These are phyloP conservation scores for Paramyrothecium roridum DNA, from an alignment of 2,329 filamentous ascomycete genomes.

Conservation along the genomic window DNA sequence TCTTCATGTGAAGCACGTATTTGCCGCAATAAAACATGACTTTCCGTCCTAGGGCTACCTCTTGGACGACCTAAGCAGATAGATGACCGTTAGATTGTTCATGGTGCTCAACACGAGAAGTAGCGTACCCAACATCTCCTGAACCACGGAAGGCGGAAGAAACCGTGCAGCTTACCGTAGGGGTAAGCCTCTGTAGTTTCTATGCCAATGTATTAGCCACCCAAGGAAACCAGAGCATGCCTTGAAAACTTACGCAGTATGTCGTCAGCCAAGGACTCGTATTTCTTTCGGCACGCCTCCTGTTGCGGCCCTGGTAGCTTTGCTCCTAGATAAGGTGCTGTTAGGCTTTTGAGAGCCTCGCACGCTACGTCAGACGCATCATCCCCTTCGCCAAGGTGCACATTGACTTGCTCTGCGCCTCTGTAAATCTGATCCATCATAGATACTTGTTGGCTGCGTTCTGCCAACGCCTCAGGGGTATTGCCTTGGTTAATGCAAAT, in stretches of 20 bases:
- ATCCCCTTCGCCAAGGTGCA: neutral
- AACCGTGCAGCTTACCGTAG: neutral
- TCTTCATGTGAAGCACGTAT: neutral
- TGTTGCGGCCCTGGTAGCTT: constrained; percentile 1
- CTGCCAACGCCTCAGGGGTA: neutral
- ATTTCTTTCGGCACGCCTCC: neutral
- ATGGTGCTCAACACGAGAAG: neutral
- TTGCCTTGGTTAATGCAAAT: constrained; percentile 2
- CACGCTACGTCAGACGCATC: neutral
- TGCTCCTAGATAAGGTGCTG: neutral
- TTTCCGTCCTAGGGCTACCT: neutral
- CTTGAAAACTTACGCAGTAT: neutral
- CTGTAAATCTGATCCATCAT: constrained; percentile 1
- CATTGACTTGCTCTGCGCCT: constrained; percentile 1
- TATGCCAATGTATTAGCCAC: neutral
- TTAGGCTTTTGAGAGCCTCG: neutral
- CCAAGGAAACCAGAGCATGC: neutral
- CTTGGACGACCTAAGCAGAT: neutral
- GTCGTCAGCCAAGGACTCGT: neutral
- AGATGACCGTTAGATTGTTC: neutral
- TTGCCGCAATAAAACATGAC: constrained; percentile 1
- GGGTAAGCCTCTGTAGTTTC: neutral
- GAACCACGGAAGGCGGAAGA: constrained; percentile 1
- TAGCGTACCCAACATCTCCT: neutral
- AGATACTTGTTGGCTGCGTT: neutral